Evolutionary conservation across 768 basidiomycete species (phyloP).

Genomic region (Tulasnella sp.): DNA sequence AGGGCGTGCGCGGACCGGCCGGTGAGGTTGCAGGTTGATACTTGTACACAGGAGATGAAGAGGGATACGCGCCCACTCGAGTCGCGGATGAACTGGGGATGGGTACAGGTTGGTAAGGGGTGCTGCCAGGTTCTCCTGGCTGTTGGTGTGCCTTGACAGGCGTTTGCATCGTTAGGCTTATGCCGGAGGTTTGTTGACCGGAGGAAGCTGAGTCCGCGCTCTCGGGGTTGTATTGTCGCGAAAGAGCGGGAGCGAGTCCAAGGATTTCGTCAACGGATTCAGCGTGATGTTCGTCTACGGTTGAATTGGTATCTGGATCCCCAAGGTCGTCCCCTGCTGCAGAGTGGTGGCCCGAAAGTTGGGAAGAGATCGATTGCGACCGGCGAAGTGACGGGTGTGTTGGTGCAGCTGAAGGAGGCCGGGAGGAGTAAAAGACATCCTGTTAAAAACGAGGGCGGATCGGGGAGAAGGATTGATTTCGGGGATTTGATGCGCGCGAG

Average conservation of each 20-base stretch:
- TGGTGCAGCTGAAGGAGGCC: slow-evolving; percentile 14
- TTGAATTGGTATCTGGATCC: neutral
- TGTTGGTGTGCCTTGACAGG: neutral
- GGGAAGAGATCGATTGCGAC: slow-evolving; percentile 21
- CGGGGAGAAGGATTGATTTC: neutral
- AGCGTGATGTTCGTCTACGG: neutral
- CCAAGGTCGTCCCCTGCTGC: slow-evolving; percentile 3
- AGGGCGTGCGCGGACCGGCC: slow-evolving; percentile 18
- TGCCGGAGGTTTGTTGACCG: neutral
- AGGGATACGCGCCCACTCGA: slow-evolving; percentile 7
- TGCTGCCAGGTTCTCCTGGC: neutral
- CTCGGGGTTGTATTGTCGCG: neutral
- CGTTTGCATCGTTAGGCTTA: neutral
- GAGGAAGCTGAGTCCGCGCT: slow-evolving; percentile 6
- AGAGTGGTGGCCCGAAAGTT: neutral
- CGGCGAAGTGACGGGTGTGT: slow-evolving; percentile 21
- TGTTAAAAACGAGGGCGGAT: neutral
- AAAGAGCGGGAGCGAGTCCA: slow-evolving; percentile 6
- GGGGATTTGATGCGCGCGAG: too few species aligned
- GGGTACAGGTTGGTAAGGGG: neutral
- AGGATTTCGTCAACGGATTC: slow-evolving; percentile 17
- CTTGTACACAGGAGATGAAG: slow-evolving; percentile 12
- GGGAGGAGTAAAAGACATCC: slow-evolving; percentile 24
- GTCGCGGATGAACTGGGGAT: neutral
- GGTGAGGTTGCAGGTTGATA: slow-evolving; percentile 20